Conservation (phyloP, 169 alveolate species). For the Cryptosporidium xiaoi region DNA sequence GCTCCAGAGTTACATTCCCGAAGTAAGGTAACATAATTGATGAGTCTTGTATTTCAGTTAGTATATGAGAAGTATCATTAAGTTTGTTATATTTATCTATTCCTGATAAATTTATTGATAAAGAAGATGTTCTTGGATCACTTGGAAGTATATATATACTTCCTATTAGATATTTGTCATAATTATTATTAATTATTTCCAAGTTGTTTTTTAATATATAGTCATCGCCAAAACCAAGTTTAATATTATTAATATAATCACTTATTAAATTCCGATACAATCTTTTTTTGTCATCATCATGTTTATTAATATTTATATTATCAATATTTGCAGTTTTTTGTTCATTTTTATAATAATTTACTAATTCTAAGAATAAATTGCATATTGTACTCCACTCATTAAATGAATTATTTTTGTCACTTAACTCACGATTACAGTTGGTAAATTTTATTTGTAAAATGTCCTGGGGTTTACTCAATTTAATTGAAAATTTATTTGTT, state of each 20-base stretch:
- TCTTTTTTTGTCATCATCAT: background rate
- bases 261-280: background rate
- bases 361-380: background rate
- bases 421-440: background rate
- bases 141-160: constrained; percentile 40
- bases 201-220: background rate
- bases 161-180: background rate
- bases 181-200: background rate
- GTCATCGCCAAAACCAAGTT: background rate
- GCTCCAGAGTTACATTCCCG: constrained; percentile 26
- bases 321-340: background rate
- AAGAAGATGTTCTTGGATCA: constrained; percentile 34
- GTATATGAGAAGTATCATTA: background rate
- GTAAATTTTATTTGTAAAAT: constrained; percentile 34
- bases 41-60: background rate
- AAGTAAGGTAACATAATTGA: constrained; percentile 24
- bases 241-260: background rate
- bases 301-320: background rate
- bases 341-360: no score
- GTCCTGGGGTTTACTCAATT: constrained; percentile 22
- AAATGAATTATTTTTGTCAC: background rate
- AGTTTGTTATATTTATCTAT: background rate
- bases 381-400: constrained; percentile 8
- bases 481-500: constrained; percentile 6
- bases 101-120: background rate